Percentiles rank a stretch among this genome's conserved stretches.
Evolutionary conservation across 495 filamentous ascomycete genomes (phyloP).

Genomic region (Penicillium turbatum): DNA sequence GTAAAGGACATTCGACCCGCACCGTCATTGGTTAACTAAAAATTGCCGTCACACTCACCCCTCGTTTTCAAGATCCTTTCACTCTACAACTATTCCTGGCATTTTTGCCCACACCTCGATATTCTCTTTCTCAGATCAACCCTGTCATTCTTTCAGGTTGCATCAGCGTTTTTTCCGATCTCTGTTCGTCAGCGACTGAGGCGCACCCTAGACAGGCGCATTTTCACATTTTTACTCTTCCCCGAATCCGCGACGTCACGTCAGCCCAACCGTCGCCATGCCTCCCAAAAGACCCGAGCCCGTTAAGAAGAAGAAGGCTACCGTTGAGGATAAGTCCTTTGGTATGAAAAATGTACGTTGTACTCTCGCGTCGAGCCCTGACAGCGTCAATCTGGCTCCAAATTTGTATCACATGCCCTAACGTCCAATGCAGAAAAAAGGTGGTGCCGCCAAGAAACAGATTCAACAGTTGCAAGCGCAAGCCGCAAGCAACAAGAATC

Average conservation of each 20-base stretch:
- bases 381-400: slow-evolving; percentile 11
- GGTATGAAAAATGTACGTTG: slow-evolving; percentile 91
- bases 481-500: slow-evolving; percentile 63
- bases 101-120: slow-evolving; percentile 2
- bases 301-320: slow-evolving; percentile 67
- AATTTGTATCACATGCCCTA: slow-evolving; percentile 7
- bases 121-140: background rate
- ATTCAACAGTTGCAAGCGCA: slow-evolving; percentile 77
- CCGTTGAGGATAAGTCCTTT: slow-evolving; percentile 85
- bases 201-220: slow-evolving; percentile 21
- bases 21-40: slow-evolving; percentile 26
- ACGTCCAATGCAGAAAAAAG: slow-evolving; percentile 69
- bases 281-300: slow-evolving; percentile 74
- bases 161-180: slow-evolving; percentile 18
- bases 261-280: slow-evolving; percentile 57
- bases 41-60: slow-evolving; percentile 32
- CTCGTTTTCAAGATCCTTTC: slow-evolving; percentile 28
- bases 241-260: slow-evolving; percentile 8
- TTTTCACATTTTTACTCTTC: slow-evolving; percentile 21
- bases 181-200: slow-evolving; percentile 1
- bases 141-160: slow-evolving; percentile 16
- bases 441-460: slow-evolving; percentile 77
- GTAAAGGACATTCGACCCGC: slow-evolving; percentile 19
- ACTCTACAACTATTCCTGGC: slow-evolving; percentile 11
- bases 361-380: background rate